A percentile compares a stretch with the other conserved stretches of the same genome.
These are phyloP conservation scores for Fusarium beomiforme DNA, from an alignment of 2,329 filamentous ascomycete genomes.

Conservation along the genomic window DNA sequence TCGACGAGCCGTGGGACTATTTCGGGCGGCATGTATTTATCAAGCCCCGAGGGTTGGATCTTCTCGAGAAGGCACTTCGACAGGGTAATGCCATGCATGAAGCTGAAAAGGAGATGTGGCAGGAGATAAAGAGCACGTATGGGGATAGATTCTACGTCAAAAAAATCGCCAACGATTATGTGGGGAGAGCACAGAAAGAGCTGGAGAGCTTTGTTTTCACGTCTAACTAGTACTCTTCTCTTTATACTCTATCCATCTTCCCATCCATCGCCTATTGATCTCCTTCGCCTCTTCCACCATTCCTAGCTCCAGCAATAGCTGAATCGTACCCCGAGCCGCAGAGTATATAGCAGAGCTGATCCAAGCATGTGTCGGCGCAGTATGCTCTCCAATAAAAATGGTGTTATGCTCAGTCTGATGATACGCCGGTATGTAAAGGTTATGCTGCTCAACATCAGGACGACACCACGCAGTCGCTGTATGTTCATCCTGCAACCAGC, in stretches of 20 bases:
- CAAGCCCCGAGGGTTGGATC: no score
- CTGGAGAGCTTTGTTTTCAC: no score
- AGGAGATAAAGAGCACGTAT: no score
- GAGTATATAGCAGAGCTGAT: constrained; percentile 74
- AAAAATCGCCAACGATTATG: no score
- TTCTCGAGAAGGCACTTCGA: no score
- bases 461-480: constrained; percentile 62
- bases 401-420: constrained; percentile 74
- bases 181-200: no score
- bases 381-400: constrained; percentile 77
- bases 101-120: no score
- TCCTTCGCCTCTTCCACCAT: constrained; percentile 36
- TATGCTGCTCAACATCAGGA: constrained; percentile 71
- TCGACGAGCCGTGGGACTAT: no score
- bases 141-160: no score
- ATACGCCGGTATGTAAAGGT: constrained; percentile 77
- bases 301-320: constrained; percentile 46
- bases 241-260: neutral
- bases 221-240: neutral
- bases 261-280: constrained; percentile 12
- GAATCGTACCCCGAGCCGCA: constrained; percentile 70
- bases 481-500: constrained; percentile 18
- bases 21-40: no score
- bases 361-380: constrained; percentile 77
- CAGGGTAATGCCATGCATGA: no score